Evolutionary conservation across 257 asterid species (phyloP).

Genomic region (Solanum piurae): DNA sequence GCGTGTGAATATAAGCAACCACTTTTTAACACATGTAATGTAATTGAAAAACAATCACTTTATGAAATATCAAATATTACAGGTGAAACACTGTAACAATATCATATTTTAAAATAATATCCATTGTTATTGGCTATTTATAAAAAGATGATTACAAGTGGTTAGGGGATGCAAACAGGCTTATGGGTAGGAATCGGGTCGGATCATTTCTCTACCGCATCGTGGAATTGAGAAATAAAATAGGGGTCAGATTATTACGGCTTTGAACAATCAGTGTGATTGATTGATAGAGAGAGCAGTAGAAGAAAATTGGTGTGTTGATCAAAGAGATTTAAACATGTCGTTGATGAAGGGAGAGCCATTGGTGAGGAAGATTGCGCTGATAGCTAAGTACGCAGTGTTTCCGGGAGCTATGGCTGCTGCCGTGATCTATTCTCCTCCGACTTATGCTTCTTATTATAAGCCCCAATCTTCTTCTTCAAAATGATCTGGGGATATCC

Average conservation of each 20-base stretch:
- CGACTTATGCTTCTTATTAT: conserved; percentile 1
- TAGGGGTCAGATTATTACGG: neutral
- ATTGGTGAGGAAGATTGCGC: conserved; percentile 18
- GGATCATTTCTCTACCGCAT: neutral
- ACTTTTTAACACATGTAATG: neutral
- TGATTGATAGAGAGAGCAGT: neutral
- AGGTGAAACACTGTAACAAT: neutral
- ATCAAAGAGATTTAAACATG: neutral
- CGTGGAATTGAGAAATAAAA: neutral
- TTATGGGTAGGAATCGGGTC: neutral
- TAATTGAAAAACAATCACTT: neutral
- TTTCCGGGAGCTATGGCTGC: conserved; percentile 22
- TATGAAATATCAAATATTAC: neutral
- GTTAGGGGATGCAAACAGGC: neutral
- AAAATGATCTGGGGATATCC: neutral
- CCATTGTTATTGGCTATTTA: neutral
- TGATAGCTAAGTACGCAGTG: conserved; percentile 14
- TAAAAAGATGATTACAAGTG: neutral
- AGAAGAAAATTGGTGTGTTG: neutral
- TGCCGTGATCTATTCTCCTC: conserved; percentile 22
- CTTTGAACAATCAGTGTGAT: neutral
- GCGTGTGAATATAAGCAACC: neutral
- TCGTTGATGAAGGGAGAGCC: conserved; percentile 19
- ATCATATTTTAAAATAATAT: neutral
- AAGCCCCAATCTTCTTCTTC: neutral